These are phyloP conservation scores for Ulmus americana DNA, from an alignment of 331 rosid species.

Conservation along the genomic window DNA sequence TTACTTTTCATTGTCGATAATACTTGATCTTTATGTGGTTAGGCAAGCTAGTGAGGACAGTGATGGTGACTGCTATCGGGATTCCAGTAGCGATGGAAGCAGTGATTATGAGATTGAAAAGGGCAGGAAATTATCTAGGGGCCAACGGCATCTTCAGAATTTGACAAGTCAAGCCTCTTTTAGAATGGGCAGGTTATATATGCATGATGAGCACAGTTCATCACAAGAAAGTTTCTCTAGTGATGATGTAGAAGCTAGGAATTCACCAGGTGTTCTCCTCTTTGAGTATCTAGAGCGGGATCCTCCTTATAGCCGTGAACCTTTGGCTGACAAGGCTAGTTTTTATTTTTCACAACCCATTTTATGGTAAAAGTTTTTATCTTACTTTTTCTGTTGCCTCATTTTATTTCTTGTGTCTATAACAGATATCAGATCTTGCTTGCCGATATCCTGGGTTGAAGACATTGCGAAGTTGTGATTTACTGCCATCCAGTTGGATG, in stretches of 20 bases:
- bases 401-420: slow-evolving; percentile 20
- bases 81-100: slow-evolving; percentile 71
- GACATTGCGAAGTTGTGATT: slow-evolving; percentile 67
- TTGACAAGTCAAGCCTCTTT: slow-evolving; percentile 19
- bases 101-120: slow-evolving; percentile 59
- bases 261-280: slow-evolving; percentile 40
- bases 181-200: slow-evolving; percentile 37
- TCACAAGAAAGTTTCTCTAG: slow-evolving; percentile 52
- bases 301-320: slow-evolving; percentile 69
- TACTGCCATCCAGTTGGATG: slow-evolving; percentile 67
- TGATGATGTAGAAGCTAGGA: slow-evolving; percentile 54
- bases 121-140: slow-evolving; percentile 21
- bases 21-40: slow-evolving; percentile 3
- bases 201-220: slow-evolving; percentile 30
- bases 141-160: slow-evolving; percentile 32
- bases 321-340: slow-evolving; percentile 68
- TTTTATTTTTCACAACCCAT: slow-evolving; percentile 8
- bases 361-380: neutral
- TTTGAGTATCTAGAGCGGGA: slow-evolving; percentile 64
- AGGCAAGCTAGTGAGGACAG: slow-evolving; percentile 54
- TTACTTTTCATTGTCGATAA: neutral
- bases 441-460: slow-evolving; percentile 45
- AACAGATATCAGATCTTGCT: slow-evolving; percentile 64
- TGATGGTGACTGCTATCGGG: slow-evolving; percentile 47
- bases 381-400: slow-evolving; percentile 11